Evolutionary conservation across 257 asterid genomes (phyloP).

Genomic region (Solanum etuberosum): DNA sequence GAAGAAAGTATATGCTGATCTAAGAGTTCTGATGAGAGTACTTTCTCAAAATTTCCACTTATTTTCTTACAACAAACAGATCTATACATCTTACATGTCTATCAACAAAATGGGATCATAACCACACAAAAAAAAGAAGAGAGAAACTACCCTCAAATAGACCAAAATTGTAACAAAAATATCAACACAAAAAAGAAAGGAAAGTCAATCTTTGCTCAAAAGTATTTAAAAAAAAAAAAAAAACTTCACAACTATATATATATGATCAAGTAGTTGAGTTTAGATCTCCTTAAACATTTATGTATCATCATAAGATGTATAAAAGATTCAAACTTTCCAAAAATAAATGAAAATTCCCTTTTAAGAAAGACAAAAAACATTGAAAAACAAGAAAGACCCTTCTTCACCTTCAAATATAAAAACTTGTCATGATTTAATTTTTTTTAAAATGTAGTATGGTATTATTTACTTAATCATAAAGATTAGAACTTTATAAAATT

Average conservation of each 20-base stretch:
- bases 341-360: background rate
- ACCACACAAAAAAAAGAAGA: background rate
- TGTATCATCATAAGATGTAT: background rate
- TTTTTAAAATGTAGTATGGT: background rate
- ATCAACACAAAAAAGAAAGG: conserved; percentile 8
- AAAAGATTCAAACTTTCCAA: background rate
- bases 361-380: background rate
- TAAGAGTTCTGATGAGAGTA: conserved; percentile 21
- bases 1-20: conserved; percentile 29
- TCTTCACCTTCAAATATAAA: background rate
- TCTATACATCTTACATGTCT: conserved; percentile 21
- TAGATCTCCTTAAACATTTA: conserved; percentile 7
- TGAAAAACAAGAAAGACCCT: background rate
- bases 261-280: conserved; percentile 4
- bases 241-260: conserved; percentile 7
- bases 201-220: conserved; percentile 16
- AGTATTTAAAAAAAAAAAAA: background rate
- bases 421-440: background rate
- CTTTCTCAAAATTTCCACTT: conserved; percentile 21
- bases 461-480: background rate
- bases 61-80: conserved; percentile 35
- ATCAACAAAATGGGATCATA: conserved; percentile 28
- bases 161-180: conserved; percentile 14
- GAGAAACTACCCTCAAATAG: conserved; percentile 6
- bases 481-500: background rate